Evolutionary conservation across 2,329 filamentous ascomycete genomes (phyloP), one percentile per base, ranked within the genome.

Genomic region (Hortaea werneckii): DNA sequence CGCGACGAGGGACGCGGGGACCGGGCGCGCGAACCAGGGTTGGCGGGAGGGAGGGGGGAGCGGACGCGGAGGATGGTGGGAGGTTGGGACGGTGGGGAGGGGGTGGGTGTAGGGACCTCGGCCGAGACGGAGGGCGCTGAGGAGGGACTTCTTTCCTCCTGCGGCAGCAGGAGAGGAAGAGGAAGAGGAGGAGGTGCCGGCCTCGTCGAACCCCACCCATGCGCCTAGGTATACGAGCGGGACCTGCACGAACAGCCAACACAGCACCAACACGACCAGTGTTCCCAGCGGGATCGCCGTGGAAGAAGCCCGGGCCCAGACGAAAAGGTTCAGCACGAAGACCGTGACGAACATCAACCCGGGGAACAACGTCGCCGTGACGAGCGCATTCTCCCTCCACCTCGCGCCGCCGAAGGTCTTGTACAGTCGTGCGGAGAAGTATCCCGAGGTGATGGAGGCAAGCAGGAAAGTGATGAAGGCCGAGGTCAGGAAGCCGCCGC

Each of bases 241-340:
- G 10, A 92, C 77, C 62, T 94, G 87, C 47, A 94, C 83, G 52
- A 88, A 80, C 10, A 94, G 77, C 87, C 87, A 94, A 6, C 94
- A 75, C 3, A 80, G 69, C 13, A 87, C 65, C 2, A 94, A 77
- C 6, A 73, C 83, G 29, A 92, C 60, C 3, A 94, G 72, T 0
- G 86, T 92, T 30, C 82, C 77, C 55, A 94, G 89, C 0, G 87
- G 87, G 30, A 94, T 82, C 1, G 87, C 87, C 1, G 87, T 94
- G 63, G 84, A 89, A 8, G 85, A 92, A 0, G 87, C 85, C 65
- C 94, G 86, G 1, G 86, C 82, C 87, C 87, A 94, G 48, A 92
- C 85, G 61, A 94, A 94, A 7, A 94, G 73, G 63, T 94, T 94
- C 48, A 94, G 74, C 42, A 90, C 75, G 66, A 94, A 87, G 32